Evolutionary conservation across 1,284 basidiomycete genomes (phyloP), one percentile per base, ranked within the genome.

Genomic region (Austropuccinia psidii): DNA sequence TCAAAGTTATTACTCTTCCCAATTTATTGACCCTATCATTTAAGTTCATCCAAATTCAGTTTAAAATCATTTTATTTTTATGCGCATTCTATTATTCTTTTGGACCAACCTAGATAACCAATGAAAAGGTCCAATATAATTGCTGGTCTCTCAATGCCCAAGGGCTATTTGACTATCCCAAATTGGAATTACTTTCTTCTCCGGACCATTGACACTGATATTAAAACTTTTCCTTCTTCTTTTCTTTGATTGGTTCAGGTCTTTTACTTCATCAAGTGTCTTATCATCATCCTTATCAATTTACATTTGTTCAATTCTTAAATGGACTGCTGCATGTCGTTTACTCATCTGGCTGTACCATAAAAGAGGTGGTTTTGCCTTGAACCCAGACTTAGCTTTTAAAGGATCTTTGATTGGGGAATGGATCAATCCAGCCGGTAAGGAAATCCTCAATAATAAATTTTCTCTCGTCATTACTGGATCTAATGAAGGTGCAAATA

Each of bases 371-470:
- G 87, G 87, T 5, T 86, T 84, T 62, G 87, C 85, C 6, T 88
- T 86, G 17, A 82, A 83, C 75, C 85, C 83, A 74, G 83, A 84
- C 79, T 90, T 87, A 19, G 88, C 89, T 1, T 88, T 91, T 76
- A 93, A 81, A 8, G 91, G 92, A 81, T 93, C 90, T 73, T 86
- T 83, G 21, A 93, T 85, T 0, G 87, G 87, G 37, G 87, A 84
- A 78, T 88, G 87, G 78, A 88, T 91, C 75, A 88, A 89, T 11
- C 88, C 87, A 0, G 90, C 92, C 2, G 91, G 91, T n/a, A 94
- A 81, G 45, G 85, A 87, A 67, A 94, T 79, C 50, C 89, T 84
- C 11, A 94, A 76, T 21, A 94, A 80, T 79, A 93, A 90, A 43
- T 90, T 85, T 24, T 87, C 85, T 17, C 79, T 77, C 4, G 79